Conservation (phyloP, 2,329 filamentous ascomycete species). For the Corinectria fuckeliana region DNA sequence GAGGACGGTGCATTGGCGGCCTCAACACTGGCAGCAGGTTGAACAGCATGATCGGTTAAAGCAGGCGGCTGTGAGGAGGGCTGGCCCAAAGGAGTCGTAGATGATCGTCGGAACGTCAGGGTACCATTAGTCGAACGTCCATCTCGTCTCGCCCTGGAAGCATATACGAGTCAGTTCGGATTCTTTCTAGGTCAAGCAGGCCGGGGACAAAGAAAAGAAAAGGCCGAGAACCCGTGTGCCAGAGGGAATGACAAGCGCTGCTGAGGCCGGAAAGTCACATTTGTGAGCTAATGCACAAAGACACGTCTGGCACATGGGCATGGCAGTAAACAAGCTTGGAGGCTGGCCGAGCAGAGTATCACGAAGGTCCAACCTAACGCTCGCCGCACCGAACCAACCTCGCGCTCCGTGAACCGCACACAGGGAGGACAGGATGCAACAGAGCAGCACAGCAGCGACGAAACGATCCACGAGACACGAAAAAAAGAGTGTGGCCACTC, state of each 20-base stretch:
- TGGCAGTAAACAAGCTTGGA: slow-evolving; percentile 13
- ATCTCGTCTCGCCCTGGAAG: slow-evolving; percentile 62
- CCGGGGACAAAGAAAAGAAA: slow-evolving; percentile 5
- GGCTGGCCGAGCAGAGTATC: slow-evolving; percentile 3
- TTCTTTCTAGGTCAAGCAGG: not conserved
- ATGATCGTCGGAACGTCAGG: slow-evolving; percentile 68
- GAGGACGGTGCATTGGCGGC: slow-evolving; percentile 42
- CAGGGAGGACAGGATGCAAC: slow-evolving; percentile 8
- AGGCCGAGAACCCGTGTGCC: not conserved
- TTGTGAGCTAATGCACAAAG: not conserved
- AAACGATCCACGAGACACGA: slow-evolving; percentile 14
- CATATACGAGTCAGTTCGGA: slow-evolving; percentile 19
- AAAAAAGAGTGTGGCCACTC: slow-evolving; percentile 48
- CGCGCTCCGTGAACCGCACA: slow-evolving; percentile 3
- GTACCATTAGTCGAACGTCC: slow-evolving; percentile 67
- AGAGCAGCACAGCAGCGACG: slow-evolving; percentile 29
- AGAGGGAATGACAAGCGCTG: not conserved
- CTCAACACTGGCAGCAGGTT: slow-evolving; percentile 45
- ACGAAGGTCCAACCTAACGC: slow-evolving; percentile 1
- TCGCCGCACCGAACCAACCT: slow-evolving; percentile 2
- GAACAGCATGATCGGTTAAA: slow-evolving; percentile 48
- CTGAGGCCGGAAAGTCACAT: not conserved
- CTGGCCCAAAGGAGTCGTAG: slow-evolving; percentile 60
- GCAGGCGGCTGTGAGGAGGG: slow-evolving; percentile 46
- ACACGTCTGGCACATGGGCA: slow-evolving; percentile 1